A percentile compares a stretch with the other conserved stretches of the same genome.
Evolutionary conservation across 257 asterid genomes (phyloP).

Genomic region (Euphrasia confusa): DNA sequence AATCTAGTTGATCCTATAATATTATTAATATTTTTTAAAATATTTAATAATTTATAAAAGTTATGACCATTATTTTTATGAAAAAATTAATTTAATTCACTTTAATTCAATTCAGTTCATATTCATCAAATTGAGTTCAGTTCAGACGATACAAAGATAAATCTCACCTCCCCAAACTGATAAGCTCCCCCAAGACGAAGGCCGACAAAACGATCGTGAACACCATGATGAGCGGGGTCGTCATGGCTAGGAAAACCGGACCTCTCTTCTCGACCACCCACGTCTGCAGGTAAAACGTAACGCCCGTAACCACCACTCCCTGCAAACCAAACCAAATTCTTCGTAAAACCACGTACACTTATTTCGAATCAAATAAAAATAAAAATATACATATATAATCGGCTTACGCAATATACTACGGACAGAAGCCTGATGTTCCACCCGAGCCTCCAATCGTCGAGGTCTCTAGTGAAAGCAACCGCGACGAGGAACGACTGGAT

Average conservation of each 20-base stretch:
- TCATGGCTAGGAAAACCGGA: conserved; percentile 69
- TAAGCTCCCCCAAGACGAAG: conserved; percentile 56
- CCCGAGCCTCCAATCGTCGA: conserved; percentile 61
- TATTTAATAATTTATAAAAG: no score
- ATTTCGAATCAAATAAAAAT: no score
- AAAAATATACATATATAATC: no score
- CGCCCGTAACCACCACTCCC: conserved; percentile 84
- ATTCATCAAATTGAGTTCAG: no score
- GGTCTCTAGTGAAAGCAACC: conserved; percentile 53
- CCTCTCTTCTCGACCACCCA: conserved; percentile 90
- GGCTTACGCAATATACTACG: conserved; percentile 68
- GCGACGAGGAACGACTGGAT: conserved; percentile 65
- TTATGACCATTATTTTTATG: no score
- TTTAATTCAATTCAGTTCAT: no score
- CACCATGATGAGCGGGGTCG: conserved; percentile 56
- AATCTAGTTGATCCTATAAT: no score
- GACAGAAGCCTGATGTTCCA: conserved; percentile 58
- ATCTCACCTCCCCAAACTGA: conserved; percentile 67
- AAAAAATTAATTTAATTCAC: no score
- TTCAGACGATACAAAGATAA: no score
- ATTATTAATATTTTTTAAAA: no score
- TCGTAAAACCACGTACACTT: neutral
- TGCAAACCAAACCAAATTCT: conserved; percentile 10
- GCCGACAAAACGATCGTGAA: conserved; percentile 60
- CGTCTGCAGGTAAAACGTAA: conserved; percentile 73